Evolutionary conservation across 2,329 filamentous ascomycete species (phyloP), one percentile per base, ranked within the genome.

Genomic region (Ciborinia camelliae): DNA sequence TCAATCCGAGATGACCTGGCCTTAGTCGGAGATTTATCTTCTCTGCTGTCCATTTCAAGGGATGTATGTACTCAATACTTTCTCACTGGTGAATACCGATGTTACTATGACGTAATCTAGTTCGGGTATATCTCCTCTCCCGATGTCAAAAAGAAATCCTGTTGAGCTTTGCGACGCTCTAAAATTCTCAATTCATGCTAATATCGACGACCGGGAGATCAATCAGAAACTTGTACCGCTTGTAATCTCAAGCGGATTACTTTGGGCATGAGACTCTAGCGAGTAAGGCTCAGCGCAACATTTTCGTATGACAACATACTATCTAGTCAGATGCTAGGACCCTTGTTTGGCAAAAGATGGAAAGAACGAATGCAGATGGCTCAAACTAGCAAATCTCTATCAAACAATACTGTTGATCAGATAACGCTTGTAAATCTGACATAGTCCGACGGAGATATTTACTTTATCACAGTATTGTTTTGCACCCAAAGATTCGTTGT

Each of bases 261-360:
- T 30, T 4, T 37, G 30, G 30, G 15, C 26, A 8, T 47, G 14
- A 18, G n/a, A 23, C 30, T 47, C n/a, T n/a, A 37, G 41, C 9
- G 28, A 59, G 41, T 9, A 59, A 59, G 30, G 41, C 55, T 59
- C n/a, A 32, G n/a, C 41, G 55, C n/a, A 47, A 8, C 7, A 47
- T 47, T 58, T 47, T 23, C 41, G 12, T 47, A 35, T 26, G 28
- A 35, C 15, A 35, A 14, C 12, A 58, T 35, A 20, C 20, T n/a
- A n/a, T n/a, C n/a, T n/a, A 23, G 55, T 58, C 41, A 58, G 55
- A 58, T 58, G 28, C 4, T 4, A 59, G n/a, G 55, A 20, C 41
- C 30, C 8, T 59, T 47, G 8, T 20, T 26, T 14, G 28, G 9
- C 30, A 9, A 8, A 23, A 12, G 30, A 9, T 23, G 15, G 55